Base-by-base conservation (phyloP, 2,329 filamentous ascomycete genomes). In the Myotisia sp. region DNA sequence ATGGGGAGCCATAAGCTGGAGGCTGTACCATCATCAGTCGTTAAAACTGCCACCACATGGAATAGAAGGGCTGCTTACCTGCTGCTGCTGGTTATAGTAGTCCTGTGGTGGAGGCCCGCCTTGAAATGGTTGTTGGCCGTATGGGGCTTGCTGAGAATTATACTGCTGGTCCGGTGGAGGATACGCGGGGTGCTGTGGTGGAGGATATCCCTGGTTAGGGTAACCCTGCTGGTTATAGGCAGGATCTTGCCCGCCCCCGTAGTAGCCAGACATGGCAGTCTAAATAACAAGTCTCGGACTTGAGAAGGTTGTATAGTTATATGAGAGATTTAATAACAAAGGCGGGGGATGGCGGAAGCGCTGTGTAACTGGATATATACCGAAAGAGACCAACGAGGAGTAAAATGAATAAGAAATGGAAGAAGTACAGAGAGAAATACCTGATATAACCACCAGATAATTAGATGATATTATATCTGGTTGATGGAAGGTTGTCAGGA, bases 31-130 rank as follows among this genome's bases (percentile, higher is more conserved):
- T 16, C 12, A 13, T 29, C 24, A 34, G 24, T 6, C 9, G 24
- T 19, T 8, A 6, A 18, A 22, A 9, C 9, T 14, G 6, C 13
- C 8, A 22, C 14, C 16, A 12, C 19, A 13, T 10, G 7, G 6
- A 17, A 10, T 6, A 14, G 9, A 9, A 34, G 10, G 27, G 33
- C 19, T n/a, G 39, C 50, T 47, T 37, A 55, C 53, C 23, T 44
- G 42, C 6, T 43, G 41, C 13, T 42, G 37, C 27, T 42, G 40
- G 20, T 34, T 34, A 26, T 39, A 33, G 13, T 39, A 36, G 7
- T 33, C 37, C 9, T 27, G 26, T 21, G 33, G 27, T 26, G 42
- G 46, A 34, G 49, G 50, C 12, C 47, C 20, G 4, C 28, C 34
- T 10, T 44, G 36, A 17, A n/a, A n/a, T n/a, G 35, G 33, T n/a